Evolutionary conservation across 352 stramenopile species (phyloP), one percentile per base, ranked within the genome.

Genomic region (Globisporangium spiculum): DNA sequence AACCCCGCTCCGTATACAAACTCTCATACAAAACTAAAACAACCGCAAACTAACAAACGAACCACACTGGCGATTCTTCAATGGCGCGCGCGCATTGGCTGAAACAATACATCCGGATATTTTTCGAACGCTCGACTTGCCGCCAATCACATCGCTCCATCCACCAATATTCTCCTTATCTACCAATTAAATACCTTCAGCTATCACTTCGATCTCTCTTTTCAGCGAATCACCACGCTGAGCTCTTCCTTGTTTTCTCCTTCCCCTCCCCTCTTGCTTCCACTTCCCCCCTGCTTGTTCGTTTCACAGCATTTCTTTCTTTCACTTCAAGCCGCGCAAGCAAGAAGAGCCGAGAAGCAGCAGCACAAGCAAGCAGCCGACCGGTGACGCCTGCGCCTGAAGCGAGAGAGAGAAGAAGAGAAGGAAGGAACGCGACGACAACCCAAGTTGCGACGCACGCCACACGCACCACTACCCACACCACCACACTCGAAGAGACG

Each of bases 281-380:
- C 20, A 14, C 4, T 57, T 57, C 60, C 53, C 53, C 62, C 55
- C 50, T 55, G 50, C 50, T 36, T 55, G 50, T 34, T 58, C 53
- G 61, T 69, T 72, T 68, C 61, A 52, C 53, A 64, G 61, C 65
- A 67, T 64, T 73, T 74, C 58, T 64, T 55, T 56, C 38, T 66
- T 65, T 73, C 71, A 80, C 76, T 83, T 83, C 76, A 83, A 81
- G 75, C 72, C 52, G 66, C 65, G 20, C 22, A 68, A 52, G 54
- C 50, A 24, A 55, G 24, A 46, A 22, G 32, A 41, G 30, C 27
- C 41, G 44, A 56, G 36, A 52, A 60, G 32, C 56, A 50, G 30
- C 20, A 30, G 20, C 54, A n/a, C 54, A 32, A 36, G 54, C 54
- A 32, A 36, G 54, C 56, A 61, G 56, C 56, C 34, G 56, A 48